Percentiles rank a stretch among this genome's conserved stretches.
Conservation (phyloP, 2,329 filamentous ascomycete genomes). For the Talaromyces sp. region DNA sequence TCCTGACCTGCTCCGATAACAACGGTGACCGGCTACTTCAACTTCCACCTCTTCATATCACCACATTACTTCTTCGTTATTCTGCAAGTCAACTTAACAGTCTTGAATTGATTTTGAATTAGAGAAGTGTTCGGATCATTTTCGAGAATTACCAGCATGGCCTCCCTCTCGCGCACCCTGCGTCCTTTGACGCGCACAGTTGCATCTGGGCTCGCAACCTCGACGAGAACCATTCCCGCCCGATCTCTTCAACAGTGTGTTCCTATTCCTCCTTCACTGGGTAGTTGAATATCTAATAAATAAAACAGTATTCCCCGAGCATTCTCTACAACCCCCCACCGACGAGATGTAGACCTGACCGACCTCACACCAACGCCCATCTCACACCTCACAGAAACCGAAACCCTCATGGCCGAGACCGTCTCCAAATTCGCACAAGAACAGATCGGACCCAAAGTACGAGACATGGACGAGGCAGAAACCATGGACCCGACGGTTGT, state of each 20-base stretch:
- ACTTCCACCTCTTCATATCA: not conserved
- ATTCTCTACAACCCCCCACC: conserved; percentile 61
- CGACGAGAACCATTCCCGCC: conserved; percentile 38
- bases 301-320: conserved; percentile 46
- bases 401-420: conserved; percentile 82
- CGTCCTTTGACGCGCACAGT: conserved; percentile 46
- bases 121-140: not conserved
- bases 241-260: conserved; percentile 46
- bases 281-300: not conserved
- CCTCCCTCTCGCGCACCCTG: conserved; percentile 48
- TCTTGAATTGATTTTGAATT: not conserved
- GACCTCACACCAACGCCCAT: conserved; percentile 88
- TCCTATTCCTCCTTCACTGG: not conserved
- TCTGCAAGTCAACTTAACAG: not conserved
- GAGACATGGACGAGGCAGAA: conserved; percentile 97
- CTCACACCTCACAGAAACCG: conserved; percentile 85
- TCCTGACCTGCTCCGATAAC: not conserved
- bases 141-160: conserved; percentile 40
- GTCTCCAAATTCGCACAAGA: conserved; percentile 90
- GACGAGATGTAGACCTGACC: conserved; percentile 63
- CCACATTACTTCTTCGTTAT: not conserved
- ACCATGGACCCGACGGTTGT: conserved; percentile 84
- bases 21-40: not conserved
- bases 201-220: conserved; percentile 39
- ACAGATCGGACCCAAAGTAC: conserved; percentile 82